These are phyloP conservation scores for Soucietia sequanensis DNA, from an alignment of 805 yeast genomes.

Conservation along the genomic window DNA sequence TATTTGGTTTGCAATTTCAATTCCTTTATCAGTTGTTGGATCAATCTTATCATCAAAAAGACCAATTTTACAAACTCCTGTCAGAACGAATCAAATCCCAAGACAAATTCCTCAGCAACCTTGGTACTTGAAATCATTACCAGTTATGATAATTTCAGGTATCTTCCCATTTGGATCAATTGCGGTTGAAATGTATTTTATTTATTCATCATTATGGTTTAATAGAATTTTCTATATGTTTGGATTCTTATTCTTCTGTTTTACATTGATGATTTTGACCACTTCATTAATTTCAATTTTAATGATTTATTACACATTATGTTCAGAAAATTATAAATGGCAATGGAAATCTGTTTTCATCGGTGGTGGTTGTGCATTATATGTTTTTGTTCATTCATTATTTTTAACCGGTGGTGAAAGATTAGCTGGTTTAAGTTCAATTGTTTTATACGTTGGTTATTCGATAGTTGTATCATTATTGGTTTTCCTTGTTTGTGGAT, in stretches of 20 bases:
- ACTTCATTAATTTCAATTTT: constrained; percentile 78
- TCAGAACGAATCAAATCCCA: constrained; percentile 91
- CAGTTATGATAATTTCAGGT: constrained; percentile 76
- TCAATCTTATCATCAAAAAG: constrained; percentile 72
- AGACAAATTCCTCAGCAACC: constrained; percentile 95
- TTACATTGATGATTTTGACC: constrained; percentile 76
- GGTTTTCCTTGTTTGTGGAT: constrained; percentile 80
- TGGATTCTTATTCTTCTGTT: constrained; percentile 90
- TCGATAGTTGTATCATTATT: constrained; percentile 66
- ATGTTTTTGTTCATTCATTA: constrained; percentile 81
- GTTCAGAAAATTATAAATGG: constrained; percentile 94
- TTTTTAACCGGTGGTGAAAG: constrained; percentile 62
- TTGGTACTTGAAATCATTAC: constrained; percentile 67
- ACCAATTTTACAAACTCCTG: constrained; percentile 64
- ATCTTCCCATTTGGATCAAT: constrained; percentile 93
- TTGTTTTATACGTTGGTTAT: constrained; percentile 81
- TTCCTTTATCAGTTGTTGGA: constrained; percentile 84
- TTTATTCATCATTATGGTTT: constrained; percentile 89
- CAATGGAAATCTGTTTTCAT: constrained; percentile 90
- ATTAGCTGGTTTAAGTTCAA: constrained; percentile 71
- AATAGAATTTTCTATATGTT: constrained; percentile 95
- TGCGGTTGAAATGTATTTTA: constrained; percentile 92
- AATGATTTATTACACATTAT: constrained; percentile 78
- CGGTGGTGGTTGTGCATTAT: constrained; percentile 86
- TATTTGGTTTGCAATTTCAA: constrained; percentile 82